Evolutionary conservation across 2,329 filamentous ascomycete genomes (phyloP), one percentile per base, ranked within the genome.

Genomic region (Aspergillus terreus): DNA sequence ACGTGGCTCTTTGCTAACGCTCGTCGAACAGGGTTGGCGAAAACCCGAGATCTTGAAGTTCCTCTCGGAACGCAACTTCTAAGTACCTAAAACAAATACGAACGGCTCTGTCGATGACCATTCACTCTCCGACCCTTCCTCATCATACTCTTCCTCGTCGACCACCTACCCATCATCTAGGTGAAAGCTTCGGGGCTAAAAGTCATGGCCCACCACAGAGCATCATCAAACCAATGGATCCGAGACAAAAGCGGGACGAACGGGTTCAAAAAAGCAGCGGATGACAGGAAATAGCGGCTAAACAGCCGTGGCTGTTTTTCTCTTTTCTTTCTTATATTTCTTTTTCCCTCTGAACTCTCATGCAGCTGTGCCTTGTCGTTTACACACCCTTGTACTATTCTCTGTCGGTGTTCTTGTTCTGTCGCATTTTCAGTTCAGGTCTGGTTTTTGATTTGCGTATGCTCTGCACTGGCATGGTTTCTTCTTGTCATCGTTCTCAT

Each of bases 41-140:
- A 78, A 75, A 70, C 65, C 69, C 6, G 71, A 79, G 53, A 74
- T 81, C 49, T 58, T 70, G 50, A 71, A 76, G 53, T 78, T 80
- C 63, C 68, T 81, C 43, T 58, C 71, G 47, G 74, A 76, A 33
- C 70, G 71, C 47, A 72, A 70, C 61, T 76, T 76, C 50, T 76
- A 67, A 21, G 38, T 6, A 25, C 19, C 10, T 9, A 19, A 44
- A n/a, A 12, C 15, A 19, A 15, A 43, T 41, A 44, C 14, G 25
- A 36, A 19, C 12, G 23, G 40, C 40, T 42, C 32, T 43, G 17
- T 25, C 41, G 38, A 44, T 38, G 40, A 44, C 11, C 38, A 47
- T 51, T 43, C 35, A 27, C 14, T 40, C 23, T 44, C 32, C 45
- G 5, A 30, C 11, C 19, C 33, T 19, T 46, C 15, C 41, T 32